phyloP scores from a whole-genome alignment of 495 filamentous ascomycete genomes.

The Aspergillus haitiensis region DNA sequence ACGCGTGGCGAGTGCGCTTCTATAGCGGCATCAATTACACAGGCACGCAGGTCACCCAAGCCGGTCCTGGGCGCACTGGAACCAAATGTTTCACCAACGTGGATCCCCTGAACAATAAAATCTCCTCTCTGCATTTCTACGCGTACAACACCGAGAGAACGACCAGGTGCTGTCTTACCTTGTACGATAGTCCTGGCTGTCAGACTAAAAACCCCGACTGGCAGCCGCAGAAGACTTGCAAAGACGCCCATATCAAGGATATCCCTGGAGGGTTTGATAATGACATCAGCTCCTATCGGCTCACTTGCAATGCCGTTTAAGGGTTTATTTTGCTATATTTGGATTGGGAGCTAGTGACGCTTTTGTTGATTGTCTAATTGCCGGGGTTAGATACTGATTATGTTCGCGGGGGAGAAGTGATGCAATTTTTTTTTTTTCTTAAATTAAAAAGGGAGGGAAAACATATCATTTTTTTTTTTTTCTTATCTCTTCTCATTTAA shows the following conservation, averaged over 20 bases:
- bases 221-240: conserved; percentile 1
- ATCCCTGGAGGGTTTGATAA: not conserved
- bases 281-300: conserved; percentile 4
- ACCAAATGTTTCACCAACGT: conserved; percentile 4
- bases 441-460: no score
- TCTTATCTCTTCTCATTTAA: no score
- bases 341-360: no score
- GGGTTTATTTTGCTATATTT: not conserved
- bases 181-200: conserved; percentile 8
- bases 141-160: not conserved
- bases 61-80: not conserved
- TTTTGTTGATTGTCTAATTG: no score
- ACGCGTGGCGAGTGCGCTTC: conserved; percentile 1
- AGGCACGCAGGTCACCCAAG: not conserved
- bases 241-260: not conserved
- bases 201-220: conserved; percentile 3
- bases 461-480: no score
- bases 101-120: conserved; percentile 7
- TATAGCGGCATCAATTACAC: not conserved
- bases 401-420: no score
- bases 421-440: no score
- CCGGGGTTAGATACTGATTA: no score
- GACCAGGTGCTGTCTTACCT: conserved; percentile 2
- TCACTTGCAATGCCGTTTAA: not conserved
- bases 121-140: conserved; percentile 7